Evolutionary conservation across 192 early-diverging fungal species (phyloP), one percentile per base, ranked within the genome.

Genomic region (Coemansia sp.): DNA sequence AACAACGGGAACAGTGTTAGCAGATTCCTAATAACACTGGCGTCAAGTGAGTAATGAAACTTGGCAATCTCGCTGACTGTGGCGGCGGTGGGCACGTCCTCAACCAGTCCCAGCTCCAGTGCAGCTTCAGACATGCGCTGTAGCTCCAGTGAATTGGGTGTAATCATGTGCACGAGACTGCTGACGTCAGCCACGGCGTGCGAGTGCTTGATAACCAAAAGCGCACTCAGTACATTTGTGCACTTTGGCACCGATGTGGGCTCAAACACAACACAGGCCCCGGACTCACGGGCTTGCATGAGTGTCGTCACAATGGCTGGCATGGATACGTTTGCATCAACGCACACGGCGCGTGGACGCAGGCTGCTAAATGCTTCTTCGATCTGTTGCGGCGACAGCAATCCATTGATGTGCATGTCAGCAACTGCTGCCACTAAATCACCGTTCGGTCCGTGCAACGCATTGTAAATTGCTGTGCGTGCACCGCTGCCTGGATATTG

Each of bases 231-330:
- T 13, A 94, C 22, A 22, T 69, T 82, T 2, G 78, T 64, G 24
- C 89, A 87, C 64, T 98, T 98, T 7, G 88, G 85, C 13, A 90
- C 82, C 6, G 94, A 96, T 1, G 97, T 98, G 0, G 97, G 94
- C 59, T 98, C 97, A 71, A 94, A 96, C 23, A 97, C 82, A 0
- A 83, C 85, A 71, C 65, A 65, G 4, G 59, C 14, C 3, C 55
- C 14, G 23, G 19, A 11, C 8, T 53, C n/a, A 5, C 37, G 43
- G 20, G 85, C 83, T 1, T 65, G 69, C 14, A 68, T 54, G 52
- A 91, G 82, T 14, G 72, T 76, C 1, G 59, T 61, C 1, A 70
- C 53, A 54, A 90, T 78, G 16, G 71, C 78, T 3, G 52, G 65
- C 1, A 66, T 35, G 8, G 84, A 65, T 9, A 93, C 38, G 53